Conservation (phyloP, 1,284 basidiomycete species). For the Entoloma clypeatum region DNA sequence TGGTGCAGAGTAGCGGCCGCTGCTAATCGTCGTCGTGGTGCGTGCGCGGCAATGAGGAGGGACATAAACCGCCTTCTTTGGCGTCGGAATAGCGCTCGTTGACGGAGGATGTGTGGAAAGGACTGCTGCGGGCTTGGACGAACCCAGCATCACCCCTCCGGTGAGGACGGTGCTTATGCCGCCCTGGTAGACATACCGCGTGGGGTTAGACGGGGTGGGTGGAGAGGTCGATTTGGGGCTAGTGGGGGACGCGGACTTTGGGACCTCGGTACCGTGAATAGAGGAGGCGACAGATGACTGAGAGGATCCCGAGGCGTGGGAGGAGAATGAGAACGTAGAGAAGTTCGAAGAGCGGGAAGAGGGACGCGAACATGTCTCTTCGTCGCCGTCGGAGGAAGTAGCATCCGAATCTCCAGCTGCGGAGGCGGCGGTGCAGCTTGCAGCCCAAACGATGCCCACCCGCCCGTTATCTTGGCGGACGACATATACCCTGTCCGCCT, state of each 20-base stretch:
- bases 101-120: too few relatives aligned
- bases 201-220: constrained; percentile 52
- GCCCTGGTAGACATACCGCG: constrained; percentile 64
- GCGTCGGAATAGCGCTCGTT: too few relatives aligned
- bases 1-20: too few relatives aligned
- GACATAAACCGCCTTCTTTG: too few relatives aligned
- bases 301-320: constrained; percentile 26
- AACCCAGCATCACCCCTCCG: constrained; percentile 77
- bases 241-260: constrained; percentile 1
- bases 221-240: not conserved
- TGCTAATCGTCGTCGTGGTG: too few relatives aligned
- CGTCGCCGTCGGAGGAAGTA: constrained; percentile 23
- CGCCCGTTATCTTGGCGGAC: constrained; percentile 33
- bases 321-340: constrained; percentile 41
- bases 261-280: constrained; percentile 2
- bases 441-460: constrained; percentile 13
- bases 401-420: constrained; percentile 44
- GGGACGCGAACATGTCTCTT: constrained; percentile 24
- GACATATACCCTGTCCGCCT: constrained; percentile 58
- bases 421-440: constrained; percentile 43
- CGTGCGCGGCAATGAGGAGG: too few relatives aligned
- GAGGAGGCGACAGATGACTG: constrained; percentile 28
- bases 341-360: constrained; percentile 33
- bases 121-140: too few relatives aligned
- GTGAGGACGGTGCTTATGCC: constrained; percentile 78